Conservation (phyloP, 371 early-diverging fungal genomes). For the Gilbertella persicaria region DNA sequence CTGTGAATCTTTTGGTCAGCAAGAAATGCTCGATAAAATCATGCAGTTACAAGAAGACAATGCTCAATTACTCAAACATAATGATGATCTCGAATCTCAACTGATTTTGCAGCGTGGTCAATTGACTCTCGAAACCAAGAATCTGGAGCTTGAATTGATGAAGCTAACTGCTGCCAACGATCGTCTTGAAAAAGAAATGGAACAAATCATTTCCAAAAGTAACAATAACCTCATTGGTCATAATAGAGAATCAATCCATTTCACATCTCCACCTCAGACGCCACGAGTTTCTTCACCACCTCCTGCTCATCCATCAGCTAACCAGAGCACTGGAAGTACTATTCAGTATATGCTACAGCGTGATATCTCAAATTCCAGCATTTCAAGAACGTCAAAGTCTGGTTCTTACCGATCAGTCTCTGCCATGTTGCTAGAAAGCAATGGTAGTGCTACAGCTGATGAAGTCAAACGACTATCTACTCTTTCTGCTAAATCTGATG, state of each 20-base stretch:
- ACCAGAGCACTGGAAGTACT: slow-evolving; percentile 11
- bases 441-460: neutral
- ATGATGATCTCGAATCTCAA: slow-evolving; percentile 43
- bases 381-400: slow-evolving; percentile 35
- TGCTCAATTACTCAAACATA: slow-evolving; percentile 31
- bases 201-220: slow-evolving; percentile 43
- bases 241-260: slow-evolving; percentile 25
- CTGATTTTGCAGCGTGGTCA: slow-evolving; percentile 43
- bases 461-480: slow-evolving; percentile 26
- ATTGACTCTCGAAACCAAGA: slow-evolving; percentile 39
- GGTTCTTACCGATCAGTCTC: slow-evolving; percentile 33
- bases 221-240: neutral
- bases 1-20: slow-evolving; percentile 6
- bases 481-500: slow-evolving; percentile 24
- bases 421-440: slow-evolving; percentile 11
- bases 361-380: slow-evolving; percentile 25
- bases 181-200: slow-evolving; percentile 51
- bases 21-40: slow-evolving; percentile 28
- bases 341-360: slow-evolving; percentile 29
- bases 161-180: slow-evolving; percentile 51
- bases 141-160: slow-evolving; percentile 45
- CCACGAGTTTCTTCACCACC: slow-evolving; percentile 34
- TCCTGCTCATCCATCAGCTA: slow-evolving; percentile 8
- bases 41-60: slow-evolving; percentile 40
- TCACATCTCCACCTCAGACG: slow-evolving; percentile 45